phyloP scores from a whole-genome alignment of 495 filamentous ascomycete genomes.

The Bacidia gigantensis region DNA sequence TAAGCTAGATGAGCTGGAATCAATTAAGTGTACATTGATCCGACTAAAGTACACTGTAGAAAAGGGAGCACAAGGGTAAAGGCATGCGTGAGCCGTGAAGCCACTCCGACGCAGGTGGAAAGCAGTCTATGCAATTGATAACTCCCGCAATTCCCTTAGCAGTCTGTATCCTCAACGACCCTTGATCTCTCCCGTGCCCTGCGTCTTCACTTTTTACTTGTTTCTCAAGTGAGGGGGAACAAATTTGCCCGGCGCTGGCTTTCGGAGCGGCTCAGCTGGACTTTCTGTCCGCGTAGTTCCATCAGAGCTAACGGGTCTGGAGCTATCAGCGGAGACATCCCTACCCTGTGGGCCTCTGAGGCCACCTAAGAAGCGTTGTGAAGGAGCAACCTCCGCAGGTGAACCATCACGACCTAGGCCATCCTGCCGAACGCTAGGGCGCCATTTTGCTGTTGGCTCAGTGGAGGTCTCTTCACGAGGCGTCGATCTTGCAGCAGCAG shows the following conservation, averaged over 20 bases:
- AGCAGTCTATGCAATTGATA: neutral
- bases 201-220: conserved; percentile 10
- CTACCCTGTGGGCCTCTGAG: conserved; percentile 11
- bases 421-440: conserved; percentile 12
- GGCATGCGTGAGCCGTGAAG: neutral
- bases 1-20: neutral
- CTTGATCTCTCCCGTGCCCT: neutral
- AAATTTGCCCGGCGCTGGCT: conserved; percentile 25
- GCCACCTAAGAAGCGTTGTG: conserved; percentile 8
- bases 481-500: conserved; percentile 8
- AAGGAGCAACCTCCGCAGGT: conserved; percentile 13
- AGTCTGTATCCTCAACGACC: neutral
- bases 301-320: conserved; percentile 8
- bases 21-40: neutral
- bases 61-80: neutral
- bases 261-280: conserved; percentile 8
- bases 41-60: neutral
- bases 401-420: conserved; percentile 16
- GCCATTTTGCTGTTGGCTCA: conserved; percentile 16
- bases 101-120: neutral
- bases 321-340: conserved; percentile 15
- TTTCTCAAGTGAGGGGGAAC: conserved; percentile 30
- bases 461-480: conserved; percentile 10
- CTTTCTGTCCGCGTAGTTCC: conserved; percentile 15
- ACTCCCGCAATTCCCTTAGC: too few relatives aligned